A percentile compares a stretch with the other conserved stretches of the same genome.
Conservation (phyloP, 106 monocot genomes). For the Allium fistulosum region DNA sequence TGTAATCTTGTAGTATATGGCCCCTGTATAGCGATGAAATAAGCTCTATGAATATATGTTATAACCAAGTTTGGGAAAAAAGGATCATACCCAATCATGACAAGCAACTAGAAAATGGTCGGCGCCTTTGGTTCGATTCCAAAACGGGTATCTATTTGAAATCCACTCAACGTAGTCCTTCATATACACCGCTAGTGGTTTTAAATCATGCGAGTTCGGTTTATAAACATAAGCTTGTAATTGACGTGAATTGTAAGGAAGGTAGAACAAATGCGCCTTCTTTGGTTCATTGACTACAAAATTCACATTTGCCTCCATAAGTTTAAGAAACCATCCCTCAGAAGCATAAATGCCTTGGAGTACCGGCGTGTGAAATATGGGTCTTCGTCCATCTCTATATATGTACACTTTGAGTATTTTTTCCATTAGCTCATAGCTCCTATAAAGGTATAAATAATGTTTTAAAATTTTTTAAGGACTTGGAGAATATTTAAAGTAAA, state of each 20-base stretch:
- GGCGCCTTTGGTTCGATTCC: slow-evolving; percentile 71
- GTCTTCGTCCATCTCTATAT: slow-evolving; percentile 54
- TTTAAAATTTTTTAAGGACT: too few relatives aligned
- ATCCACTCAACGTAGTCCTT: slow-evolving; percentile 47
- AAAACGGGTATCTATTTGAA: slow-evolving; percentile 56
- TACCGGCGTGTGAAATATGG: slow-evolving; percentile 57
- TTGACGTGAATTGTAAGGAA: slow-evolving; percentile 47
- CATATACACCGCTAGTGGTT: slow-evolving; percentile 28
- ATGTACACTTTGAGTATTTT: slow-evolving; percentile 63
- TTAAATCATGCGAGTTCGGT: slow-evolving; percentile 36
- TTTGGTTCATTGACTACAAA: slow-evolving; percentile 42
- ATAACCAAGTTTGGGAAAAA: background rate
- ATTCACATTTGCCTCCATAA: slow-evolving; percentile 36
- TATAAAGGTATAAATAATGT: slow-evolving; percentile 12
- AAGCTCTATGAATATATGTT: background rate
- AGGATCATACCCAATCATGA: slow-evolving; percentile 67
- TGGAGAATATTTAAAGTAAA: background rate
- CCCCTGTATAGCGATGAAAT: slow-evolving; percentile 28
- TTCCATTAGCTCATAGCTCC: slow-evolving; percentile 91
- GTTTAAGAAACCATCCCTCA: slow-evolving; percentile 82
- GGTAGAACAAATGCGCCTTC: slow-evolving; percentile 69
- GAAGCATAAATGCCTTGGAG: slow-evolving; percentile 73
- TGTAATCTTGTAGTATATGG: slow-evolving; percentile 72
- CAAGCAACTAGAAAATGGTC: slow-evolving; percentile 85
- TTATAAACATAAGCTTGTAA: slow-evolving; percentile 38